Percentiles rank a stretch among this genome's conserved stretches.
These are phyloP conservation scores for Kurtzmaniella quercitrusa DNA, from an alignment of 1,139 yeast species.

Conservation along the genomic window DNA sequence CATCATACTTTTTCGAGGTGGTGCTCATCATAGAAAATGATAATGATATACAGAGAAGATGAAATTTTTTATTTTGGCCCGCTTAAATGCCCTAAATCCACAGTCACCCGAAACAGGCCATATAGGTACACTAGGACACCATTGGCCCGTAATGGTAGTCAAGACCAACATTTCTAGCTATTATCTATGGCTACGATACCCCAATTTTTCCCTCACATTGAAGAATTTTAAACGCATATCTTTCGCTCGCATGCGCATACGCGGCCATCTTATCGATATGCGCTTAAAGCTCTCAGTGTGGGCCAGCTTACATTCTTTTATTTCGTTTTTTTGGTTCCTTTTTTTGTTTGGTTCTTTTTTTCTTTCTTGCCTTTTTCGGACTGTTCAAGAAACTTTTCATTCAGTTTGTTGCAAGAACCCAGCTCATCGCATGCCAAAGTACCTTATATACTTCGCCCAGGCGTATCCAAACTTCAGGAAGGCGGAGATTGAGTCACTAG, in stretches of 20 bases:
- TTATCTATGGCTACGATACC: background rate
- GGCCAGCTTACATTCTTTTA: too few species aligned
- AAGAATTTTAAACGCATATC: constrained; percentile 6
- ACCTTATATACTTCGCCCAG: constrained; percentile 80
- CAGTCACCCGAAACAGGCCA: background rate
- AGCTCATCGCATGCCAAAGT: constrained; percentile 41
- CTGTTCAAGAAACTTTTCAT: background rate
- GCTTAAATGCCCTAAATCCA: background rate
- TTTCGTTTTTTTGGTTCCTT: too few species aligned
- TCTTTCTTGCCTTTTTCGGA: too few species aligned
- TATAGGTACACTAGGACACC: background rate
- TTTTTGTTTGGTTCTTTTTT: too few species aligned
- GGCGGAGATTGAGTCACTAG: constrained; percentile 84
- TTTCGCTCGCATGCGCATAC: constrained; percentile 1
- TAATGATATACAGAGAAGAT: background rate
- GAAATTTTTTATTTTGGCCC: background rate
- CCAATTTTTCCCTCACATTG: constrained; percentile 5
- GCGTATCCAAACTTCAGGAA: constrained; percentile 71
- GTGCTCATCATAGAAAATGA: background rate
- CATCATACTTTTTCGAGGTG: constrained; percentile 2
- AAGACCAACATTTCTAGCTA: background rate
- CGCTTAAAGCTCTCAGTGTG: background rate
- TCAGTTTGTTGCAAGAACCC: background rate
- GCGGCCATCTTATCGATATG: background rate
- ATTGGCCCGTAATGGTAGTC: background rate